These are phyloP conservation scores for Rhizodiscina lignyota DNA, from an alignment of 495 filamentous ascomycete genomes.

Conservation along the genomic window DNA sequence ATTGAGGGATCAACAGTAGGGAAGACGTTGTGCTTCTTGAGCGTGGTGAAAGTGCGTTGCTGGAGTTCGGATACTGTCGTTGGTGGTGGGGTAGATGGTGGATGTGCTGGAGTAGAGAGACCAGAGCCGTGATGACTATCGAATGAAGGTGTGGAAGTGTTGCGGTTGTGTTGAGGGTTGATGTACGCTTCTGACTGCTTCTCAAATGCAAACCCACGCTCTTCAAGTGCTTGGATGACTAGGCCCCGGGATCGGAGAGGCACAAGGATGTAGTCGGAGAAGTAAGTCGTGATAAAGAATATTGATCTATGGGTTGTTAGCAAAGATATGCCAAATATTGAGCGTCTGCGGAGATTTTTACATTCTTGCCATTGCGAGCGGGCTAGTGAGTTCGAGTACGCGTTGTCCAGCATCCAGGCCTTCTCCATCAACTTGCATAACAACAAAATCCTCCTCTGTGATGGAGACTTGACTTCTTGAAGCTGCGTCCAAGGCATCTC, in stretches of 20 bases:
- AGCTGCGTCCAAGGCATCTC: conserved; percentile 26
- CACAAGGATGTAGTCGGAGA: conserved; percentile 91
- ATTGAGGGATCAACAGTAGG: conserved; percentile 53
- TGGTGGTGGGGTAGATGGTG: conserved; percentile 60
- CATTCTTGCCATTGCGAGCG: conserved; percentile 83
- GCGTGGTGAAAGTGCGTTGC: conserved; percentile 57
- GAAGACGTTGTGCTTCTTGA: conserved; percentile 55
- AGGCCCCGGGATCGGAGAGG: conserved; percentile 52
- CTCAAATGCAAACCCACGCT: conserved; percentile 72
- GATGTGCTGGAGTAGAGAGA: conserved; percentile 8
- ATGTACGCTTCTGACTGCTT: conserved; percentile 53
- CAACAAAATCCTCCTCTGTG: conserved; percentile 68
- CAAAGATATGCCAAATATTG: no score
- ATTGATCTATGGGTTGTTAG: conserved; percentile 42
- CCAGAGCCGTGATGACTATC: no score
- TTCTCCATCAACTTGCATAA: conserved; percentile 73
- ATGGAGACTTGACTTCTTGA: conserved; percentile 44
- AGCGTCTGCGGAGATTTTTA: no score
- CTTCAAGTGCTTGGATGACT: conserved; percentile 62
- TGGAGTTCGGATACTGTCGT: conserved; percentile 65
- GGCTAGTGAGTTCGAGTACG: conserved; percentile 81
- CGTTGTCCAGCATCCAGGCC: conserved; percentile 88
- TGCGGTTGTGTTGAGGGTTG: conserved; percentile 25
- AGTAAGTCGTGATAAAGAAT: conserved; percentile 98
- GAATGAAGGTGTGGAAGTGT: conserved; percentile 29